Evolutionary conservation across 495 filamentous ascomycete species (phyloP).

Genomic region (Penicillium roqueforti): DNA sequence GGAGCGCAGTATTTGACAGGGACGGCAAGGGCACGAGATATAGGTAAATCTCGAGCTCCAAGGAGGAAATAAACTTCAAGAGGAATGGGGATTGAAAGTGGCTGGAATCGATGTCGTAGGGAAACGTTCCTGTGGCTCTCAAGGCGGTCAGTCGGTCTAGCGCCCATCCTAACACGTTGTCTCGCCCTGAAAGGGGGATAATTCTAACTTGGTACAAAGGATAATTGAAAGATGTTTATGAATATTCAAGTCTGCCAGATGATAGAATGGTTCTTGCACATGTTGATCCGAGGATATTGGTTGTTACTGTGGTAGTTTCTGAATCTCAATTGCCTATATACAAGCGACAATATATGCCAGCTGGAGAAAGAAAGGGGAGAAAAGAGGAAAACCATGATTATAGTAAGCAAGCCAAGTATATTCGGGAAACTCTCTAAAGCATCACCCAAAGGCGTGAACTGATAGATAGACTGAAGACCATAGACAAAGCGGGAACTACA

Average conservation of each 20-base stretch:
- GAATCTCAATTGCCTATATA: background rate
- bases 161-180: slow-evolving; percentile 22
- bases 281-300: background rate
- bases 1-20: slow-evolving; percentile 21
- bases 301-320: background rate
- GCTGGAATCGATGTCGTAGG: slow-evolving; percentile 27
- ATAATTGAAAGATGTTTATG: background rate
- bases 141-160: slow-evolving; percentile 29
- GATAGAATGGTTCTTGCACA: background rate
- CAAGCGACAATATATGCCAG: too few species aligned
- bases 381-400: background rate
- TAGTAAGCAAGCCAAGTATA: background rate
- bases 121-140: slow-evolving; percentile 11
- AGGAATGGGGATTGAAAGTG: slow-evolving; percentile 20
- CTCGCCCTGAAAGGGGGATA: background rate
- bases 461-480: background rate
- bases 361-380: background rate
- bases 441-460: background rate
- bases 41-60: slow-evolving; percentile 8
- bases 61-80: slow-evolving; percentile 6
- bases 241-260: background rate
- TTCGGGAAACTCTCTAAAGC: background rate
- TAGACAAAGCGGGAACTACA: background rate
- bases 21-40: slow-evolving; percentile 1
- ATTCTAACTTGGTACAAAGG: background rate